Percentiles rank a stretch among this genome's conserved stretches.
phyloP scores from a whole-genome alignment of 495 filamentous ascomycete species.

The Aspergillus leporis region DNA sequence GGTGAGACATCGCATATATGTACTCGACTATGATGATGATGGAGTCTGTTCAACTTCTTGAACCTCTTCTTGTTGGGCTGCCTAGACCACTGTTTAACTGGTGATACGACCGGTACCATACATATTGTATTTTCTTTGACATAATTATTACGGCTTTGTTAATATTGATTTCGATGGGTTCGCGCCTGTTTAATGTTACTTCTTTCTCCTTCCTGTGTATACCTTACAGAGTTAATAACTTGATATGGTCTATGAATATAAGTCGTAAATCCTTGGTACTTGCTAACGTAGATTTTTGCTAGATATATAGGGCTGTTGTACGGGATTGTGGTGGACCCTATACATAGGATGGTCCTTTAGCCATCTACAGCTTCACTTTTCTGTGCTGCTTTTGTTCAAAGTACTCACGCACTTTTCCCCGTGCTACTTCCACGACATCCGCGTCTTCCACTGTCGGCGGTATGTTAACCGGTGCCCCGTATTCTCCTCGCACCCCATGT shows the following conservation, averaged over 20 bases:
- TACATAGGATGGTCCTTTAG: no score
- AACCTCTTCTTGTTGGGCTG: background rate
- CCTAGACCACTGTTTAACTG: conserved; percentile 2
- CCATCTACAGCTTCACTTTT: conserved; percentile 59
- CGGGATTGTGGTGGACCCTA: no score
- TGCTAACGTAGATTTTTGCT: no score
- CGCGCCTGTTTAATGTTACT: background rate
- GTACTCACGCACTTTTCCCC: conserved; percentile 55
- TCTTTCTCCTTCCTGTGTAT: conserved; percentile 1
- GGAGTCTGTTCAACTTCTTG: background rate
- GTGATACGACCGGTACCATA: conserved; percentile 12
- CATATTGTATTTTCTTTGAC: conserved; percentile 6
- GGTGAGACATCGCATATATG: background rate
- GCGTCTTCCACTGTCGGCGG: conserved; percentile 63
- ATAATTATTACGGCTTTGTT: background rate
- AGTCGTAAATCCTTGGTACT: background rate
- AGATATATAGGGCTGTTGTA: no score
- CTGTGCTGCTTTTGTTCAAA: conserved; percentile 38
- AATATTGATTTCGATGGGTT: conserved; percentile 5
- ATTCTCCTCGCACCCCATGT: conserved; percentile 52
- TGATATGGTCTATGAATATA: background rate
- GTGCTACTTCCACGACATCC: conserved; percentile 57
- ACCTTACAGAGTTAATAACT: background rate
- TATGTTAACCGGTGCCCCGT: conserved; percentile 51
- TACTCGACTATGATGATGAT: conserved; percentile 2